Evolutionary conservation across 345 rosid species (phyloP).

Genomic region (Aquilaria yunnanensis): DNA sequence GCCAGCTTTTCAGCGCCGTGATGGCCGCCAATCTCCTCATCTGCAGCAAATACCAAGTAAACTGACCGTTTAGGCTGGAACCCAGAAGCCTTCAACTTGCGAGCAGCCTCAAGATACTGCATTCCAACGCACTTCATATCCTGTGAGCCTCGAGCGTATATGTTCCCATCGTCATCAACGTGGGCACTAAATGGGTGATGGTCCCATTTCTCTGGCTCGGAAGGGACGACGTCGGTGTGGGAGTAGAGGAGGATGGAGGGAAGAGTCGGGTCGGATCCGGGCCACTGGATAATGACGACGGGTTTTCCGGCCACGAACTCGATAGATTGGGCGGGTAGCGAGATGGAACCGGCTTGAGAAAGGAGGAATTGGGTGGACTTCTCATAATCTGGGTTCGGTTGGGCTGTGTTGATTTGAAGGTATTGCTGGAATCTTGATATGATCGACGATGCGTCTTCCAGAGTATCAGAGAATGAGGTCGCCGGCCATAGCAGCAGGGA

Average conservation of each 20-base stretch:
- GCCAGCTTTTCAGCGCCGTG: slow-evolving; percentile 81
- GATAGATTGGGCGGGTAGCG: slow-evolving; percentile 48
- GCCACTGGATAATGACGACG: slow-evolving; percentile 67
- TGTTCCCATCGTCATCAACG: slow-evolving; percentile 60
- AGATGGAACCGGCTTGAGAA: slow-evolving; percentile 60
- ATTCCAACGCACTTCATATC: slow-evolving; percentile 98
- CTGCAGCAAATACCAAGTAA: slow-evolving; percentile 75
- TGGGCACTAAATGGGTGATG: slow-evolving; percentile 73
- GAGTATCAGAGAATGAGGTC: slow-evolving; percentile 2
- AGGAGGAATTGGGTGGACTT: slow-evolving; percentile 51
- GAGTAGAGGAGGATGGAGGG: slow-evolving; percentile 84
- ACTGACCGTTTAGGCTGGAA: slow-evolving; percentile 65
- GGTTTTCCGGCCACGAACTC: slow-evolving; percentile 71
- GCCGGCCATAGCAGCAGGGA: slow-evolving; percentile 5
- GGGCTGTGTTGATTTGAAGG: slow-evolving; percentile 88
- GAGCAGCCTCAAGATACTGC: slow-evolving; percentile 91
- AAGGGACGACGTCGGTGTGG: slow-evolving; percentile 95
- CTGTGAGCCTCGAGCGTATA: slow-evolving; percentile 90
- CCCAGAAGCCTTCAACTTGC: slow-evolving; percentile 52
- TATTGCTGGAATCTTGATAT: slow-evolving; percentile 75
- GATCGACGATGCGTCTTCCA: slow-evolving; percentile 22
- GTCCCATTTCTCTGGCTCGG: slow-evolving; percentile 69
- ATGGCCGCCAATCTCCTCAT: slow-evolving; percentile 94
- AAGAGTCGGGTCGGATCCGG: slow-evolving; percentile 53
- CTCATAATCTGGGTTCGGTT: slow-evolving; percentile 66